Conservation (phyloP, 208 protist genomes). For the Phytomonas francai region DNA sequence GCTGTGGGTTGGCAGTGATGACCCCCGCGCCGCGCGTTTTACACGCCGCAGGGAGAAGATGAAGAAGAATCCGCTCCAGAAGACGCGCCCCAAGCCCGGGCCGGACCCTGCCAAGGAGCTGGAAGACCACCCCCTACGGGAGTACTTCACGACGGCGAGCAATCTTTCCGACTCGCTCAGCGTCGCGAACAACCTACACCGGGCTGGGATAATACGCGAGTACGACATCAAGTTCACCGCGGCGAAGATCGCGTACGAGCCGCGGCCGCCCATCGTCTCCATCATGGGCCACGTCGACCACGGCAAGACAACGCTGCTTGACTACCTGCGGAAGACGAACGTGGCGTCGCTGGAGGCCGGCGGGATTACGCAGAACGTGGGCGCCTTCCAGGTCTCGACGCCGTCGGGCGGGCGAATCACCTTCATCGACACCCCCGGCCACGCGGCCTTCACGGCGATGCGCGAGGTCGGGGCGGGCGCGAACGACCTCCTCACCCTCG, state of each 20-base stretch:
- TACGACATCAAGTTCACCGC: conserved; percentile 84
- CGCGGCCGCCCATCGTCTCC: conserved; percentile 92
- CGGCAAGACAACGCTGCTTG: conserved; percentile 96
- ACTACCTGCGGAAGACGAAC: conserved; percentile 90
- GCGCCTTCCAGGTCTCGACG: conserved; percentile 75
- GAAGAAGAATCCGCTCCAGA: conserved; percentile 75
- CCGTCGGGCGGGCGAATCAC: conserved; percentile 73
- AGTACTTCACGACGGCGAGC: conserved; percentile 79
- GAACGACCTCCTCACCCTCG: conserved; percentile 95
- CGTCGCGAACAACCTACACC: conserved; percentile 69
- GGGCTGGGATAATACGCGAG: conserved; percentile 66
- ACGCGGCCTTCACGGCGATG: conserved; percentile 94
- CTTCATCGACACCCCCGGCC: conserved; percentile 98
- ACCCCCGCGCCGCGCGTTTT: conserved; percentile 70
- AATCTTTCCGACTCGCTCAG: conserved; percentile 79
- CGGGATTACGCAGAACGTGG: conserved; percentile 98
- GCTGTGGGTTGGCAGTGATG: conserved; percentile 82
- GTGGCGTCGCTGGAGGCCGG: conserved; percentile 93
- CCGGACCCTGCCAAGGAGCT: conserved; percentile 64
- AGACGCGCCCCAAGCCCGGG: conserved; percentile 56
- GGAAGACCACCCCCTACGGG: conserved; percentile 76
- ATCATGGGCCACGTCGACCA: conserved; percentile 99
- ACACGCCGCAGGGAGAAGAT: conserved; percentile 75
- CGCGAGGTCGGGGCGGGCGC: conserved; percentile 89
- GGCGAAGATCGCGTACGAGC: conserved; percentile 58